phyloP scores from a whole-genome alignment of 306 rosid genomes.

The Cicer chorassanicum region DNA sequence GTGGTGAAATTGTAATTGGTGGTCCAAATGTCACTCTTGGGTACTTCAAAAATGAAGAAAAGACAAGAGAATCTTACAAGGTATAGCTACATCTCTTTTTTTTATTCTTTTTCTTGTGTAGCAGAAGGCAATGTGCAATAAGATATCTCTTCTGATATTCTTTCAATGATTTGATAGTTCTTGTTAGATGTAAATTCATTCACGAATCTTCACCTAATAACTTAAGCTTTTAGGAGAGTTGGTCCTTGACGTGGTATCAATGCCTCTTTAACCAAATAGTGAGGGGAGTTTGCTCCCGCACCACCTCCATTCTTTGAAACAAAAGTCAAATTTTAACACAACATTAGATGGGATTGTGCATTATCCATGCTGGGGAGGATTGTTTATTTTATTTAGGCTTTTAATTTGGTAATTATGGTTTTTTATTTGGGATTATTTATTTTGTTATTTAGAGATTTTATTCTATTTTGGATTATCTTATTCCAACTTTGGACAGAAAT shows the following conservation, averaged over 20 bases:
- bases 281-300: constrained; percentile 13
- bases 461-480: constrained; percentile 28
- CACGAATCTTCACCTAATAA: constrained; percentile 1
- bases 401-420: neutral
- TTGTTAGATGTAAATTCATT: constrained; percentile 27
- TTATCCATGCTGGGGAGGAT: neutral
- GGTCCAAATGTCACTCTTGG: constrained; percentile 95
- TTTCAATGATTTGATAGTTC: neutral
- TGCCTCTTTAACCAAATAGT: constrained; percentile 27
- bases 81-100: constrained; percentile 48
- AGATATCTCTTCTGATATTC: constrained; percentile 28
- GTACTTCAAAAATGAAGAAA: constrained; percentile 91
- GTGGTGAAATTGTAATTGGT: constrained; percentile 93
- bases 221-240: constrained; percentile 23
- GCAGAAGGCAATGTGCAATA: neutral
- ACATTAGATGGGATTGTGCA: neutral
- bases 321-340: constrained; percentile 13
- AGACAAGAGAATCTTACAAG: constrained; percentile 89
- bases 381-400: constrained; percentile 20
- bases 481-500: neutral
- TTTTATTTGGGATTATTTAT: neutral
- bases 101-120: neutral
- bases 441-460: constrained; percentile 25
- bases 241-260: neutral
- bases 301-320: constrained; percentile 12